A percentile compares a stretch with the other conserved stretches of the same genome.
Conservation (phyloP, 148 eudicot genomes). For the Fallopia convolvulus region DNA sequence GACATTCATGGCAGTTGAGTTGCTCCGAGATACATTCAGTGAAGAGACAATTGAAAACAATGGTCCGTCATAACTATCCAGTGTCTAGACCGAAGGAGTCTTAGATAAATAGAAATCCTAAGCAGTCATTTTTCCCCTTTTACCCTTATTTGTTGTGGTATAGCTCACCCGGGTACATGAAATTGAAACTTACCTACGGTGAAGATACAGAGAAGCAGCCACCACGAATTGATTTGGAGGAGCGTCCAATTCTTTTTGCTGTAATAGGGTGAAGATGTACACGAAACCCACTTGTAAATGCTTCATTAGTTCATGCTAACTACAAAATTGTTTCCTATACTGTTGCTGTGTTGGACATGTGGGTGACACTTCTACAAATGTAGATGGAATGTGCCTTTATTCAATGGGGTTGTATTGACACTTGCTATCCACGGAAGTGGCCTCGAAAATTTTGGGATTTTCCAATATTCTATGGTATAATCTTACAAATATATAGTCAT, state of each 20-base stretch:
- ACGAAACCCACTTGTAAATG: constrained; percentile 1
- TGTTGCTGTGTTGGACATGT: no score
- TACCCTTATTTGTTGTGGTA: not conserved
- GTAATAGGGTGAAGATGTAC: not conserved
- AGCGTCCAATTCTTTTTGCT: not conserved
- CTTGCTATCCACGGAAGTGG: no score
- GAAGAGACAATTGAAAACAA: not conserved
- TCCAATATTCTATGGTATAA: no score
- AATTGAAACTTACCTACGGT: not conserved
- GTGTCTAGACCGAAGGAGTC: not conserved
- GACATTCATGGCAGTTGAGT: constrained; percentile 92
- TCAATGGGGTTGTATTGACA: no score
- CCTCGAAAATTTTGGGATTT: no score
- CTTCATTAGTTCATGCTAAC: not conserved
- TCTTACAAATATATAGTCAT: no score
- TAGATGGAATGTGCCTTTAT: no score
- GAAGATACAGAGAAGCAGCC: constrained; percentile 2
- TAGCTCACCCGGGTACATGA: not conserved
- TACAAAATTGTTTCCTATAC: no score
- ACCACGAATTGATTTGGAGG: not conserved
- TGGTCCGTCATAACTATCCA: not conserved
- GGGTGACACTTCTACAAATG: no score
- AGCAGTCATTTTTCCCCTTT: not conserved
- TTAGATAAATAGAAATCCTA: not conserved
- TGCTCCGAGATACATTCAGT: constrained; percentile 62